Base-by-base conservation (phyloP, 1,284 basidiomycete species). In the Athelia sp. region DNA sequence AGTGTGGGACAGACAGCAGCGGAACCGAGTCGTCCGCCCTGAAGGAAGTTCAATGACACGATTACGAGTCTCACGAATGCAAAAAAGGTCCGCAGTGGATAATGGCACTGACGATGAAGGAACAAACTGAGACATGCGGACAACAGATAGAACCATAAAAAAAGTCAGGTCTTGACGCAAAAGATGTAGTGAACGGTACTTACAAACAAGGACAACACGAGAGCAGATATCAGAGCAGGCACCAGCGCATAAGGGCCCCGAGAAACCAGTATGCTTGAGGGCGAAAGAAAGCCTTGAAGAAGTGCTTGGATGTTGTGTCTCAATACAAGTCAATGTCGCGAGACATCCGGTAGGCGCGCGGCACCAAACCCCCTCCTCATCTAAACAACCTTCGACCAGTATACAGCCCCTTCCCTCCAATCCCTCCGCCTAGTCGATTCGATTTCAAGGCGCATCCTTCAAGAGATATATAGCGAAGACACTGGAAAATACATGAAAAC, bases 191-290 rank as follows among this genome's bases (percentile, higher is more conserved):
- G 49, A 44, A 54, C n/a, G 6, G 36, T 40, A 67, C 66, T 71
- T 68, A 68, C 66, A 71, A 70, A 71, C 68, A 36, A 54, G 26
- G 26, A 29, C 43, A 43, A 69, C 49, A 47, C 45, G 53, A 60
- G 49, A 64, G 56, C 49, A 53, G 47, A 48, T 54, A 47, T 49
- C 59, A 52, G 64, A 54, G 65, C 43, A 22, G 9, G 24, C 43
- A 26, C 15, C 24, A 44, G 23, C 22, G 43, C 21, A 44, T 44
- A 22, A 22, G 10, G 19, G 26, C 26, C 26, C 26, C 26, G 13
- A 29, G 26, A 29, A 29, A 29, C n/a, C n/a, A n/a, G 26, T 13
- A 13, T 29, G 26, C 55, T 56, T 44, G 47, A 45, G 48, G 46
- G 49, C 46, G 47, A 53, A 46, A 43, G 14, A 29, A 48, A 52